Percentiles rank a stretch among this genome's conserved stretches.
phyloP scores from a whole-genome alignment of 495 filamentous ascomycete species.

The Aspergillus bertholletiae region DNA sequence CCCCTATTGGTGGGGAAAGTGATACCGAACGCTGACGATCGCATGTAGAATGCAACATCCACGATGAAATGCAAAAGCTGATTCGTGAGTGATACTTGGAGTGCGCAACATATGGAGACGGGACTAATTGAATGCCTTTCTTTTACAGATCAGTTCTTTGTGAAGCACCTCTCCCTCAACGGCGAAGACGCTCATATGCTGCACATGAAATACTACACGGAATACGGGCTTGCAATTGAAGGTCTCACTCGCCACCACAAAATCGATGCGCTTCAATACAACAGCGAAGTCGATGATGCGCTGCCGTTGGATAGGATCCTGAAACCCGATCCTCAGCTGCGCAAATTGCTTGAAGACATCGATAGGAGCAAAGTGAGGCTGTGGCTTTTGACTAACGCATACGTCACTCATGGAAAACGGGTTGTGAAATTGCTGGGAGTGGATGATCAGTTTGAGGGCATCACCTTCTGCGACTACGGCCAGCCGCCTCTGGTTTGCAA shows the following conservation, averaged over 20 bases:
- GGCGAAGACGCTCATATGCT: slow-evolving; percentile 73
- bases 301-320: slow-evolving; percentile 84
- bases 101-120: neutral
- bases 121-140: neutral
- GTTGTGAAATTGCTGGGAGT: slow-evolving; percentile 78
- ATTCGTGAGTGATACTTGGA: slow-evolving; percentile 45
- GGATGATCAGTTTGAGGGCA: slow-evolving; percentile 86
- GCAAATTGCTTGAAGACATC: slow-evolving; percentile 72
- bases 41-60: slow-evolving; percentile 58
- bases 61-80: slow-evolving; percentile 68
- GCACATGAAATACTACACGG: slow-evolving; percentile 87
- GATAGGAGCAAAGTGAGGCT: slow-evolving; percentile 75
- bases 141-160: slow-evolving; percentile 68
- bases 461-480: slow-evolving; percentile 89
- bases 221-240: slow-evolving; percentile 95
- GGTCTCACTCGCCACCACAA: slow-evolving; percentile 91
- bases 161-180: slow-evolving; percentile 68
- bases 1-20: neutral
- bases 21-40: slow-evolving; percentile 5
- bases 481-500: slow-evolving; percentile 72
- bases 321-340: slow-evolving; percentile 68
- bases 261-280: slow-evolving; percentile 94
- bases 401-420: slow-evolving; percentile 78
- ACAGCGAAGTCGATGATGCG: slow-evolving; percentile 90
- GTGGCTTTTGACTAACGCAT: slow-evolving; percentile 97